Evolutionary conservation across 257 asterid species (phyloP), one percentile per base, ranked within the genome.

Genomic region (Solanum phureja): DNA sequence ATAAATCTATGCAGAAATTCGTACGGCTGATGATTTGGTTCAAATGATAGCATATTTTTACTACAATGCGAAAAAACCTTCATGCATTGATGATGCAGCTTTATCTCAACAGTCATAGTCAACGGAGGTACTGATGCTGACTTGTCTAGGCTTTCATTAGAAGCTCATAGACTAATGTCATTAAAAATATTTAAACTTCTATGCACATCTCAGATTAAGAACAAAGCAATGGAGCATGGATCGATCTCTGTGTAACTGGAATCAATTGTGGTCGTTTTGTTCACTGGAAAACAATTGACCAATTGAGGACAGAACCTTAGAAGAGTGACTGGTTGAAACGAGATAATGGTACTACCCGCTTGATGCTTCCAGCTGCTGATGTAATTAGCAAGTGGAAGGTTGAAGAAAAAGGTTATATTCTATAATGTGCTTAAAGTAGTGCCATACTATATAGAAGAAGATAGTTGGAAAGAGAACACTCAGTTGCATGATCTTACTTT

Each of bases 11-110:
- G 76, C 97, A 97, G 99, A 94, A 35, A 56, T 27, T 35, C 94
- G 94, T 89, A 91, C 94, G 35, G 93, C 98, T 73, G 96, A 97
- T 73, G 98, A 95, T 91, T 87, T 97, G 92, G 98, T 97, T 85
- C 96, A 93, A 89, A 95, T 95, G 98, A 97, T 97, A 64, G 98
- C 99, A 4, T 91, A 97, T 86, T 94, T 97, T 91, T 95, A 92
- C 90, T 95, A 95, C 73, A 97, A 97, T 5, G 98, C 98, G 1
- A 95, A 92, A 86, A 94, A 89, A 89, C 98, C 99, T 89, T 86
- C 93, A 8, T 95, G 93, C 91, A 89, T 95, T 86, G 89, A 91
- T 7, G 93, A 92, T 58, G 90, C 52, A 68, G 90, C 86, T 79
- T 56, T 88, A 87, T 89, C 91, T 86, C 89, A 87, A 19, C 91